These are phyloP conservation scores for Protoeuglena noctilucae DNA, from an alignment of 139 green algal species.

Conservation along the genomic window DNA sequence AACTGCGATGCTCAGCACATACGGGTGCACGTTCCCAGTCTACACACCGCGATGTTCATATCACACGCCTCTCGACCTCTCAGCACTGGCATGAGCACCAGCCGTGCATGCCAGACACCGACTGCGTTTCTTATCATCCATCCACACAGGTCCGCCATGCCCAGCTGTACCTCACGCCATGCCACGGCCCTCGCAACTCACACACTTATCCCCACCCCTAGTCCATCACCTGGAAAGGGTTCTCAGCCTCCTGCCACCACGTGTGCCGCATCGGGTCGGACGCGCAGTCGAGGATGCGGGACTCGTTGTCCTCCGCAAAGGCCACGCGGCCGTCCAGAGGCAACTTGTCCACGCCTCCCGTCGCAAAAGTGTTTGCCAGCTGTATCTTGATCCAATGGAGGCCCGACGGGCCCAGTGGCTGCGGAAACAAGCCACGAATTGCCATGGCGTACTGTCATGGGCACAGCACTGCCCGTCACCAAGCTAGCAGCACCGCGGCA, in stretches of 20 bases:
- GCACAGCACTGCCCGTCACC: too few species aligned
- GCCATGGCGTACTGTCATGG: neutral
- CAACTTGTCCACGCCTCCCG: conserved; percentile 79
- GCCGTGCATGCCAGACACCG: too few species aligned
- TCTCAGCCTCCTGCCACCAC: conserved; percentile 70
- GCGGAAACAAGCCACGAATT: neutral
- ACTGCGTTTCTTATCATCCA: too few species aligned
- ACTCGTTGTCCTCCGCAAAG: conserved; percentile 40
- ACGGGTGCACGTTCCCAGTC: too few species aligned
- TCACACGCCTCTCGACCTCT: too few species aligned
- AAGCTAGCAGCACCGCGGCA: neutral
- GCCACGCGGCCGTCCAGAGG: conserved; percentile 38
- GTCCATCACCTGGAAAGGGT: conserved; percentile 85
- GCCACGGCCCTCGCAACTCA: too few species aligned
- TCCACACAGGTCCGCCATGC: too few species aligned
- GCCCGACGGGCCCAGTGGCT: conserved; percentile 52
- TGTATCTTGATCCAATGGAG: conserved; percentile 72
- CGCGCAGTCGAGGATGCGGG: conserved; percentile 39
- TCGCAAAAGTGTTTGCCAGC: conserved; percentile 72
- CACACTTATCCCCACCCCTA: too few species aligned
- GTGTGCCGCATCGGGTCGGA: conserved; percentile 21
- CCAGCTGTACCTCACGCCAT: too few species aligned
- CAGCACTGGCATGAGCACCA: too few species aligned
- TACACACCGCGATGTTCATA: too few species aligned
- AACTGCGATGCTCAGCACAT: too few species aligned